A percentile compares a stretch with the other conserved stretches of the same genome.
phyloP scores from a whole-genome alignment of 495 filamentous ascomycete species.

The Amniculicola lignicola region DNA sequence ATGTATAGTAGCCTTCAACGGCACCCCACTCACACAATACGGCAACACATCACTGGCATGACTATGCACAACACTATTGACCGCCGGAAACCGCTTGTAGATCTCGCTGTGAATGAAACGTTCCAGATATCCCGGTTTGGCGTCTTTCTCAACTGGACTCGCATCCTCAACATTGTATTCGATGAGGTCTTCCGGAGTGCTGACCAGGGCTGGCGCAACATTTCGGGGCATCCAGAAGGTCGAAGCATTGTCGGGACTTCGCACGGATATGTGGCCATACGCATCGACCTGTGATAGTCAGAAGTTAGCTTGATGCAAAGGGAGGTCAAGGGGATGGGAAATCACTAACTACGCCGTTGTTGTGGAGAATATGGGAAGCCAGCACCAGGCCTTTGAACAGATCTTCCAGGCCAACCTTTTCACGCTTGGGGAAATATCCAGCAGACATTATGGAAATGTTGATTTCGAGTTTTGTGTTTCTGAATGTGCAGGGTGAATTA shows the following conservation, averaged over 20 bases:
- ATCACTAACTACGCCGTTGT: conserved; percentile 45
- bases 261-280: conserved; percentile 44
- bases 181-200: conserved; percentile 34
- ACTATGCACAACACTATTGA: conserved; percentile 50
- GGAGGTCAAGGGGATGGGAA: no score
- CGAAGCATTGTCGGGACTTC: conserved; percentile 38
- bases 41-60: conserved; percentile 49
- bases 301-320: no score
- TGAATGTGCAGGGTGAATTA: no score
- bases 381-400: conserved; percentile 42
- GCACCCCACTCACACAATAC: conserved; percentile 46
- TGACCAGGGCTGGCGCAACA: conserved; percentile 38
- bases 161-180: conserved; percentile 41
- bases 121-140: conserved; percentile 34
- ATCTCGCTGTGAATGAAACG: conserved; percentile 47
- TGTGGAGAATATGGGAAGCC: conserved; percentile 46
- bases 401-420: conserved; percentile 34
- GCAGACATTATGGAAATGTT: conserved; percentile 23
- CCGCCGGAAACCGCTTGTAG: conserved; percentile 46
- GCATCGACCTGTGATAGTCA: no score
- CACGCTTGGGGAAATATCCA: conserved; percentile 34
- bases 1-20: conserved; percentile 46
- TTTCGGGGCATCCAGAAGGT: conserved; percentile 39
- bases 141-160: conserved; percentile 34
- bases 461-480: no score